Conservation (phyloP, 768 basidiomycete genomes). For the Boletus barrowsii region DNA sequence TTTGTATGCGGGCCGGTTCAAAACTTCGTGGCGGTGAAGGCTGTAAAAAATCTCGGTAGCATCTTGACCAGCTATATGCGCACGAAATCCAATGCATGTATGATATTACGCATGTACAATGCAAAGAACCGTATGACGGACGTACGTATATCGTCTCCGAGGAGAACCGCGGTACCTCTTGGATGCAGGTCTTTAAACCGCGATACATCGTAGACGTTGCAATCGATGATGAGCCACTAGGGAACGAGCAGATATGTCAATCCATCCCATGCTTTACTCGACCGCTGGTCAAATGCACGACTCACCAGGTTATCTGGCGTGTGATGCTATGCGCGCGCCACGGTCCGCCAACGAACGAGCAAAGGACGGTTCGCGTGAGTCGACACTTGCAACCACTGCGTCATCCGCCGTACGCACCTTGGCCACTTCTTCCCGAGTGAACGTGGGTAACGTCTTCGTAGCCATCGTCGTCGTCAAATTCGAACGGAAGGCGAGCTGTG, state of each 20-base stretch:
- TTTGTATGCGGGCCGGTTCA: conserved; percentile 46
- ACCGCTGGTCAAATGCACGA: not conserved
- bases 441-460: conserved; percentile 29
- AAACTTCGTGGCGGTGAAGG: conserved; percentile 72
- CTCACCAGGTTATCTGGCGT: conserved; percentile 67
- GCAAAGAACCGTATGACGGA: not conserved
- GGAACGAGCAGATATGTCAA: not conserved
- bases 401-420: conserved; percentile 40
- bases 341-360: not conserved
- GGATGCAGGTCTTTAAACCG: conserved; percentile 53
- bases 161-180: not conserved
- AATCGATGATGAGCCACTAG: conserved; percentile 38
- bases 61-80: conserved; percentile 64
- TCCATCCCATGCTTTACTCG: not conserved
- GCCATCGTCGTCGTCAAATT: not conserved
- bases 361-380: not conserved
- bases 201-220: conserved; percentile 78
- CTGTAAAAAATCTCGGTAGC: conserved; percentile 77
- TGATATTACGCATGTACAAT: not conserved
- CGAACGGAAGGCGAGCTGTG: not conserved
- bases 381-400: too few species aligned
- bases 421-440: conserved; percentile 68
- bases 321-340: conserved; percentile 56
- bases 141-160: not conserved
- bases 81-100: conserved; percentile 40